Conservation (phyloP, 192 early-diverging fungal species). For the Pilaira anomala region DNA sequence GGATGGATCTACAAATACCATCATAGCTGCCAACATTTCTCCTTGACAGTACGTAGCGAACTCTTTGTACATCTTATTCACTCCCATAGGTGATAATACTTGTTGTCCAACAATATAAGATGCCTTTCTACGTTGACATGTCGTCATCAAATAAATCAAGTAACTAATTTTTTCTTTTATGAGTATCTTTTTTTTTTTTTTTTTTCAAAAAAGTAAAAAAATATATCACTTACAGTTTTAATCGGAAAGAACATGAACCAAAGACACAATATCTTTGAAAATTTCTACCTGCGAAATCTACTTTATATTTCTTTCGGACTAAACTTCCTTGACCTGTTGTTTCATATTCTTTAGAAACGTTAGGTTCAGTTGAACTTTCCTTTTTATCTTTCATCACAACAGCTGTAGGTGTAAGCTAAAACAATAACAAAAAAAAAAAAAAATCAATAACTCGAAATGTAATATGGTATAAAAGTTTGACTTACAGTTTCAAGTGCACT, state of each 20-base stretch:
- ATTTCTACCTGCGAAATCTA: slow-evolving; percentile 30
- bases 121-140: slow-evolving; percentile 26
- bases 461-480: too few relatives aligned
- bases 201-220: not conserved
- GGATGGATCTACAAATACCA: slow-evolving; percentile 48
- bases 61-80: slow-evolving; percentile 41
- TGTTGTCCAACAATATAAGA: slow-evolving; percentile 27
- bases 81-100: slow-evolving; percentile 36
- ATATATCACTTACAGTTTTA: slow-evolving; percentile 37
- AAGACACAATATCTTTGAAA: slow-evolving; percentile 25
- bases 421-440: too few relatives aligned
- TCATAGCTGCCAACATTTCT: slow-evolving; percentile 45
- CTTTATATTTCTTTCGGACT: slow-evolving; percentile 19
- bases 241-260: not conserved
- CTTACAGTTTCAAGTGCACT: slow-evolving; percentile 20
- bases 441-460: too few relatives aligned
- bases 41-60: slow-evolving; percentile 36
- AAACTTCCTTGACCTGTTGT: not conserved
- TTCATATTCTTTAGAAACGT: not conserved
- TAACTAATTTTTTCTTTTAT: slow-evolving; percentile 26
- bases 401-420: too few relatives aligned
- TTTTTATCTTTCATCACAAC: too few relatives aligned
- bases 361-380: too few relatives aligned
- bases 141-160: slow-evolving; percentile 28
- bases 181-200: too few relatives aligned